These are phyloP conservation scores for Metschnikowia lochheadii DNA, from an alignment of 805 yeast genomes.

Conservation along the genomic window DNA sequence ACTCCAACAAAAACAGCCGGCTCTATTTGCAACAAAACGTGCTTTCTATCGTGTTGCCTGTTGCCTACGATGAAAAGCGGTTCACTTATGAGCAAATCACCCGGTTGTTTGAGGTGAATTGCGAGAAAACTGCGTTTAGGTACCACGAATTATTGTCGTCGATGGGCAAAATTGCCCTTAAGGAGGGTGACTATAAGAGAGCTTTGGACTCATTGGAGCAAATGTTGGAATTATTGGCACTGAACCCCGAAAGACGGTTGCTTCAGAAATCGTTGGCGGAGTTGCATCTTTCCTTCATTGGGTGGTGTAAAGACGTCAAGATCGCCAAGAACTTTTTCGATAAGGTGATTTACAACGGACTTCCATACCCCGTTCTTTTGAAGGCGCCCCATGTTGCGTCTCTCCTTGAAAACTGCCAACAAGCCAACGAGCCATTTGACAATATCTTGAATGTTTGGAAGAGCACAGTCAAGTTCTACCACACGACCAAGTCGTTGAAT, in stretches of 20 bases:
- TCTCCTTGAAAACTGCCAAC: slow-evolving; percentile 58
- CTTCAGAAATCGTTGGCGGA: slow-evolving; percentile 49
- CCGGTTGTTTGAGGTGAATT: slow-evolving; percentile 47
- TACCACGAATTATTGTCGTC: slow-evolving; percentile 56
- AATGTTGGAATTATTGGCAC: slow-evolving; percentile 44
- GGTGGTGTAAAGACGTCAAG: slow-evolving; percentile 65
- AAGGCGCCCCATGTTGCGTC: slow-evolving; percentile 72
- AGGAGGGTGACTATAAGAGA: slow-evolving; percentile 58
- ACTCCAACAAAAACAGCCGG: slow-evolving; percentile 35
- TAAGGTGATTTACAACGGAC: slow-evolving; percentile 62
- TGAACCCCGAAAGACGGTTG: background rate
- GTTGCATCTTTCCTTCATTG: slow-evolving; percentile 75
- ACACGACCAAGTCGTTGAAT: slow-evolving; percentile 37
- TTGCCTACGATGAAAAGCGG: slow-evolving; percentile 58
- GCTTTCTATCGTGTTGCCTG: slow-evolving; percentile 65
- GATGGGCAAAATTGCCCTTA: slow-evolving; percentile 68
- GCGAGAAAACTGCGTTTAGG: slow-evolving; percentile 22
- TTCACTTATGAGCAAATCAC: slow-evolving; percentile 58
- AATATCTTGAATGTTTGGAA: slow-evolving; percentile 60
- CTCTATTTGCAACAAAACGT: slow-evolving; percentile 60
- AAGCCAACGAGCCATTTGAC: slow-evolving; percentile 52
- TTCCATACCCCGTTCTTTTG: slow-evolving; percentile 68
- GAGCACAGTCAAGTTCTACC: slow-evolving; percentile 53
- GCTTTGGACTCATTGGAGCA: slow-evolving; percentile 64
- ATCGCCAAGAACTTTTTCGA: slow-evolving; percentile 73